phyloP scores from a whole-genome alignment of 208 protist species.

The Trypanosoma platydactyli region DNA sequence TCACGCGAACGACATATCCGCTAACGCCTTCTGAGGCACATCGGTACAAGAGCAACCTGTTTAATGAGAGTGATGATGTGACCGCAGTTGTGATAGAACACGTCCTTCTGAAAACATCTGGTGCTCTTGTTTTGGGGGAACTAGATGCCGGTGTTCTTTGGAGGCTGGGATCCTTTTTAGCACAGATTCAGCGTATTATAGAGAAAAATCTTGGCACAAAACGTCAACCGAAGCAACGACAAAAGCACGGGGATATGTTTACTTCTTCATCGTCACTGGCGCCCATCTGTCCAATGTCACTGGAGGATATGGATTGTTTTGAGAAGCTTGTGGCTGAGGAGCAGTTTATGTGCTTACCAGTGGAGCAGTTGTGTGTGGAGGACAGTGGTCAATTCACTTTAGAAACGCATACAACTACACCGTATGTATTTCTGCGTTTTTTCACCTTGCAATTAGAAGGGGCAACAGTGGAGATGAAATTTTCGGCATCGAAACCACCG shows the following conservation, averaged over 20 bases:
- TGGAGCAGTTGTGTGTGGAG: slow-evolving; percentile 7
- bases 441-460: slow-evolving; percentile 28
- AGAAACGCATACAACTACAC: slow-evolving; percentile 9
- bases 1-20: slow-evolving; percentile 26
- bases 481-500: slow-evolving; percentile 15
- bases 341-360: slow-evolving; percentile 6
- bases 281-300: neutral
- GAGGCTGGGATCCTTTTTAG: slow-evolving; percentile 18
- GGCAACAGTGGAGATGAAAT: slow-evolving; percentile 27
- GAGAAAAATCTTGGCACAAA: neutral
- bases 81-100: slow-evolving; percentile 28
- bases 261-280: neutral
- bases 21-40: slow-evolving; percentile 22
- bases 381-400: neutral
- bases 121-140: slow-evolving; percentile 24
- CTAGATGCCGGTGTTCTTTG: slow-evolving; percentile 18
- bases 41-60: slow-evolving; percentile 5
- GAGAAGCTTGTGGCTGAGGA: slow-evolving; percentile 10
- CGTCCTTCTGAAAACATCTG: slow-evolving; percentile 30
- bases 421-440: slow-evolving; percentile 26
- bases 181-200: slow-evolving; percentile 14
- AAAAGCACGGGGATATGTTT: slow-evolving; percentile 1
- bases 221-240: neutral
- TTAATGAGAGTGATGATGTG: neutral
- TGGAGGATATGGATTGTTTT: slow-evolving; percentile 9